Base-by-base conservation (phyloP, 2,329 filamentous ascomycete genomes). In the Venturia nashicola region DNA sequence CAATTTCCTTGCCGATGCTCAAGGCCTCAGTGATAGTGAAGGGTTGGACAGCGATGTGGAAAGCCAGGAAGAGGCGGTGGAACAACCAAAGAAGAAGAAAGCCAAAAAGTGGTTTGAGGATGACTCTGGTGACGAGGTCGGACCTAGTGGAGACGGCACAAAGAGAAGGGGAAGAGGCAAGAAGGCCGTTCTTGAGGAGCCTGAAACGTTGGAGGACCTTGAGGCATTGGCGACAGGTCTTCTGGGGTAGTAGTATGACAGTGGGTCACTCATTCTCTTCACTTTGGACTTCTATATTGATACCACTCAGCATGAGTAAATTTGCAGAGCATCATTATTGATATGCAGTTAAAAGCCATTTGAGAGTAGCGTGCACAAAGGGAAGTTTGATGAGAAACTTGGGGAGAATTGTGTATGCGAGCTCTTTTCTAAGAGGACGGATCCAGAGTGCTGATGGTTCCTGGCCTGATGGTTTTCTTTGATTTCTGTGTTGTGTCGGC, bases 101-200 rank as follows among this genome's bases (percentile, higher is more conserved):
- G 27, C 51, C 65, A 90, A 88, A 83, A 91, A 91, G 76, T 90
- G 87, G 87, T 91, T 91, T 77, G 80, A 91, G 73, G 83, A 86
- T 57, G 86, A 86, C 65, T 82, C 81, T 1, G 81, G 80, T 16
- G 79, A 80, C 60, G 79, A 63, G 75, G 71, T 72, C 61, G 70
- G 63, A 78, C 76, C 72, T 72, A 68, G 61, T 74, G 74, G 69
- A 74, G 72, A 68, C 76, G 75, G 68, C 78, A 76, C 71, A 77
- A 77, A 64, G 77, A 78, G 77, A 80, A 72, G 80, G 78, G 70
- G 71, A 73, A 65, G 82, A 80, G 75, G 81, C 18, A 43, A 23
- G 61, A 65, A 20, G 87, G 70, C 82, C 83, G 76, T 80, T 84
- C 69, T 80, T 16, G 82, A 86, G 62, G 86, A 90, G 76, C 89